phyloP scores from a whole-genome alignment of 192 early-diverging fungal species.

The Lunasporangiospora selenospora region DNA sequence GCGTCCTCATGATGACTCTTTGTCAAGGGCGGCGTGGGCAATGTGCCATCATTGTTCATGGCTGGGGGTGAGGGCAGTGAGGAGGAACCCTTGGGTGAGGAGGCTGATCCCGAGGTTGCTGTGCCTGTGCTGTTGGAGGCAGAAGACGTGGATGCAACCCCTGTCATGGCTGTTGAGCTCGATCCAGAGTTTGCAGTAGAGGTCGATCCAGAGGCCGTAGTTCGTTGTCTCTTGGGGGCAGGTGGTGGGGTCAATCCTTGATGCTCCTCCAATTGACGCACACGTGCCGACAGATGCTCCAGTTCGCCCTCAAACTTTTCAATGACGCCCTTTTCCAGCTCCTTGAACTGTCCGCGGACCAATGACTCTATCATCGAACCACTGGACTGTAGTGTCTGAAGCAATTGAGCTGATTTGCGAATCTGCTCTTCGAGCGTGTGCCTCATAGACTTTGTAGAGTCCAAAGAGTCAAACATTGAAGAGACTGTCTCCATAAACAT shows the following conservation, averaged over 20 bases:
- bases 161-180: slow-evolving; percentile 11
- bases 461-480: slow-evolving; percentile 60
- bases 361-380: slow-evolving; percentile 83
- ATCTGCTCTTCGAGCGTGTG: slow-evolving; percentile 79
- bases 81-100: too few species aligned
- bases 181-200: neutral
- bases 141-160: slow-evolving; percentile 9
- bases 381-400: slow-evolving; percentile 75
- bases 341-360: slow-evolving; percentile 74
- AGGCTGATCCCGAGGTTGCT: too few species aligned
- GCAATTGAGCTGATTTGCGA: slow-evolving; percentile 68
- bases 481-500: slow-evolving; percentile 58
- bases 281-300: slow-evolving; percentile 33
- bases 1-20: slow-evolving; percentile 22
- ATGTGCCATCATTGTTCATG: slow-evolving; percentile 32
- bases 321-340: slow-evolving; percentile 71
- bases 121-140: too few species aligned
- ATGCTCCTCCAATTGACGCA: slow-evolving; percentile 30
- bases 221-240: slow-evolving; percentile 18
- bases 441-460: slow-evolving; percentile 63
- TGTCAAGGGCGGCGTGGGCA: slow-evolving; percentile 40
- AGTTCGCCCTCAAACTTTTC: slow-evolving; percentile 52
- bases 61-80: too few species aligned
- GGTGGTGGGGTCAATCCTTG: slow-evolving; percentile 27
- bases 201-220: neutral